A percentile compares a stretch with the other conserved stretches of the same genome.
phyloP scores from a whole-genome alignment of 495 filamentous ascomycete genomes.

The Penicillium silybi region DNA sequence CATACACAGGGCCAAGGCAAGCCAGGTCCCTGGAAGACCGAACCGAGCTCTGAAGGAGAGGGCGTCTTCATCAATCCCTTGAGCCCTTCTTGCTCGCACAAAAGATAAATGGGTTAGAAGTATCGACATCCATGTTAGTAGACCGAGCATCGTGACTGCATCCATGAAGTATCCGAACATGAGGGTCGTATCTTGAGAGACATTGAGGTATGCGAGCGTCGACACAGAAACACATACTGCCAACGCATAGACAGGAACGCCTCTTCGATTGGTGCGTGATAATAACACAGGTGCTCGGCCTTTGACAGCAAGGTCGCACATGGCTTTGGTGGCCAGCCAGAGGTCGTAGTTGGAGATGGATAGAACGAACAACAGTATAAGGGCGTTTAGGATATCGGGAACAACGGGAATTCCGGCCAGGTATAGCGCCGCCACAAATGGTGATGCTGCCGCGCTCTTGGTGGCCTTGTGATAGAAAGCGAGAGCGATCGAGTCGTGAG shows the following conservation, averaged over 20 bases:
- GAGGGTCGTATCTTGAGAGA: conserved; percentile 52
- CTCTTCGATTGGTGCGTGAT: conserved; percentile 58
- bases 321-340: conserved; percentile 66
- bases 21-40: conserved; percentile 61
- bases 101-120: conserved; percentile 77
- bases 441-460: conserved; percentile 44
- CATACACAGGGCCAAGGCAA: conserved; percentile 59
- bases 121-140: conserved; percentile 68
- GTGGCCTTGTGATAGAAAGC: conserved; percentile 21
- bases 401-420: conserved; percentile 47
- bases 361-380: conserved; percentile 71
- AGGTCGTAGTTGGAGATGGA: conserved; percentile 63
- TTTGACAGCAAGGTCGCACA: conserved; percentile 69
- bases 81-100: conserved; percentile 62
- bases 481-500: conserved; percentile 46
- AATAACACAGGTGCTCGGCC: conserved; percentile 68
- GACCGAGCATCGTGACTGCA: conserved; percentile 70
- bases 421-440: conserved; percentile 58
- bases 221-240: conserved; percentile 53
- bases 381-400: conserved; percentile 55
- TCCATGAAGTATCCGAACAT: conserved; percentile 81
- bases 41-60: conserved; percentile 73
- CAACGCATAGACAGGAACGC: conserved; percentile 70
- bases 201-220: conserved; percentile 71
- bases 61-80: conserved; percentile 56